Evolutionary conservation across 2,329 filamentous ascomycete species (phyloP).

Genomic region (Fusarium pseudoanthophilum): DNA sequence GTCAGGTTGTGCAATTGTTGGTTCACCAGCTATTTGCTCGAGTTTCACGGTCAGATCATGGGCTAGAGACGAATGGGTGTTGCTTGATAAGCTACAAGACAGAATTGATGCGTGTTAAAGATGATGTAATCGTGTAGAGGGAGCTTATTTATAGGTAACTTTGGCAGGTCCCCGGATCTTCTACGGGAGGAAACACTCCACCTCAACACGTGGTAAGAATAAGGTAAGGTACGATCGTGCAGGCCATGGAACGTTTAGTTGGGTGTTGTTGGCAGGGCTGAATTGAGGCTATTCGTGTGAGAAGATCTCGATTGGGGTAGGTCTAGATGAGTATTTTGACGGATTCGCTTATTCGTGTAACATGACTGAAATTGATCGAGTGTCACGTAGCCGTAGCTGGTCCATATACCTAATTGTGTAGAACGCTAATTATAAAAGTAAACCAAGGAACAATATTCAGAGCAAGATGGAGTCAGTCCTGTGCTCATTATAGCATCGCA

Average conservation of each 20-base stretch:
- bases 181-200: constrained; percentile 36
- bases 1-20: background rate
- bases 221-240: constrained; percentile 8
- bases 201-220: constrained; percentile 26
- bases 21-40: background rate
- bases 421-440: background rate
- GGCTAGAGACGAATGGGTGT: background rate
- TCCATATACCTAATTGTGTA: background rate
- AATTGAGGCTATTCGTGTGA: background rate
- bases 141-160: background rate
- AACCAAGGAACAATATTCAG: too few species aligned
- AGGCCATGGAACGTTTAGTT: background rate
- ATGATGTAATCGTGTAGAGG: constrained; percentile 38
- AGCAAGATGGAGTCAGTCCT: background rate
- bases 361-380: background rate
- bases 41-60: background rate
- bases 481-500: background rate
- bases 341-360: background rate
- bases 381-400: background rate
- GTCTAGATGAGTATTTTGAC: background rate
- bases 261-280: constrained; percentile 1
- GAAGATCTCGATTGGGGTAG: background rate
- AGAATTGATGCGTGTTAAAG: constrained; percentile 18
- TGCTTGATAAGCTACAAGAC: constrained; percentile 27
- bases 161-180: constrained; percentile 5